A percentile compares a stretch with the other conserved stretches of the same genome.
Conservation (phyloP, 1,139 yeast species). For the Meyerozyma carpophila region DNA sequence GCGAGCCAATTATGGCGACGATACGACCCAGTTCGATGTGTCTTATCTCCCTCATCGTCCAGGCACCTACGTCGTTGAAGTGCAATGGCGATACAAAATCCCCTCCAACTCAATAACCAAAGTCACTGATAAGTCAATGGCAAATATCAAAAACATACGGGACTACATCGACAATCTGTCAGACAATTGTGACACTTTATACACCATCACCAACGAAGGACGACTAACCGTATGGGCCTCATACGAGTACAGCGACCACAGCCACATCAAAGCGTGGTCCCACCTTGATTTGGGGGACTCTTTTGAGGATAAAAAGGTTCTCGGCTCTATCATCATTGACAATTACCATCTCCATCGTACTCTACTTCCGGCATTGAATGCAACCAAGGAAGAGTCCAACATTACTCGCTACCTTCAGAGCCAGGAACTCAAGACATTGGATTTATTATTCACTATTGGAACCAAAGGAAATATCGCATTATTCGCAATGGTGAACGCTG, state of each 20-base stretch:
- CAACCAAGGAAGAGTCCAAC: slow-evolving; percentile 4
- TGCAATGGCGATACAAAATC: slow-evolving; percentile 14
- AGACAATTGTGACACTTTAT: slow-evolving; percentile 42
- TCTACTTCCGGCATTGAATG: slow-evolving; percentile 9
- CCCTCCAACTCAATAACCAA: slow-evolving; percentile 4
- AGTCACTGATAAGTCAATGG: slow-evolving; percentile 24
- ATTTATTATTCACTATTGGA: slow-evolving; percentile 52
- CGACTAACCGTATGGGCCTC: slow-evolving; percentile 70
- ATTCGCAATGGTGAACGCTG: slow-evolving; percentile 48
- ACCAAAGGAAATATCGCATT: slow-evolving; percentile 39
- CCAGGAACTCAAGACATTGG: slow-evolving; percentile 19
- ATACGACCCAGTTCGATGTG: slow-evolving; percentile 65
- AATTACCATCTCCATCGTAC: slow-evolving; percentile 41
- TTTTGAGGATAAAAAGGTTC: slow-evolving; percentile 14
- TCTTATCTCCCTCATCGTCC: slow-evolving; percentile 60
- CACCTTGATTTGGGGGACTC: slow-evolving; percentile 37
- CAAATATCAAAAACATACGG: slow-evolving; percentile 34
- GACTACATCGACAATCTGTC: slow-evolving; percentile 23
- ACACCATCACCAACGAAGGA: slow-evolving; percentile 54
- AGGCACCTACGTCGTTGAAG: slow-evolving; percentile 42
- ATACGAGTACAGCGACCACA: slow-evolving; percentile 54
- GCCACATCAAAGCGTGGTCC: slow-evolving; percentile 59
- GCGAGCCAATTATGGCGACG: slow-evolving; percentile 63
- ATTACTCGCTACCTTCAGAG: slow-evolving; percentile 8
- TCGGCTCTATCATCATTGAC: slow-evolving; percentile 52